A percentile compares a stretch with the other conserved stretches of the same genome.
Conservation (phyloP, 2,329 filamentous ascomycete genomes). For the Trichoderma guizhouense region DNA sequence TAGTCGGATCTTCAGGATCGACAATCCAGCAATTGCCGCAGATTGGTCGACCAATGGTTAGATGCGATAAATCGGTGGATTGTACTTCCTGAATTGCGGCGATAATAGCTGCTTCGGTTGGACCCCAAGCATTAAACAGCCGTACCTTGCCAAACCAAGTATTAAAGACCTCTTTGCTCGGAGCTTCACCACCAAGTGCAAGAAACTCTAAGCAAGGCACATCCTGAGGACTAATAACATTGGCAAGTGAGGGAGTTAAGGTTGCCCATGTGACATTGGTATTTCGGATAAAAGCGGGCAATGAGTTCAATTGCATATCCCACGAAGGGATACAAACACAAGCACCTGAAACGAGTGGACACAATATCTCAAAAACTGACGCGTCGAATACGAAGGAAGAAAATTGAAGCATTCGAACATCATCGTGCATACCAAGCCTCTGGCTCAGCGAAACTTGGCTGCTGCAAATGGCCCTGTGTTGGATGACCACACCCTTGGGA, state of each 20-base stretch:
- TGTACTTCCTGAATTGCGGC: not conserved
- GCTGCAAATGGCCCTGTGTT: constrained; percentile 5
- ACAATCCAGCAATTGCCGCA: constrained; percentile 15
- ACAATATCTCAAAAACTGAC: constrained; percentile 14
- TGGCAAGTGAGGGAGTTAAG: not conserved
- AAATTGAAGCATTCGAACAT: constrained; percentile 18
- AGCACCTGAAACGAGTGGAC: constrained; percentile 7
- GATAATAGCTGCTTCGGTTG: not conserved
- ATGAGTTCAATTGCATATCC: constrained; percentile 3
- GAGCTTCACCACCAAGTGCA: not conserved
- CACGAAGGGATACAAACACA: constrained; percentile 21
- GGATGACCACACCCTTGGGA: constrained; percentile 39
- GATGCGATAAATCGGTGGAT: not conserved
- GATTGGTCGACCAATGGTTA: not conserved
- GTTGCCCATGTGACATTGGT: not conserved
- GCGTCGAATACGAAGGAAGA: constrained; percentile 21
- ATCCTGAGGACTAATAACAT: not conserved
- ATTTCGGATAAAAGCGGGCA: not conserved
- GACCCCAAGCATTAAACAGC: constrained; percentile 10
- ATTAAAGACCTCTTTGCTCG: constrained; percentile 3
- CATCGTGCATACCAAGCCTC: not conserved
- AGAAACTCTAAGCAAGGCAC: not conserved
- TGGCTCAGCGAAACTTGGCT: not conserved
- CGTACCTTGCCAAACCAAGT: constrained; percentile 7
- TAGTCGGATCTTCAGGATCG: not conserved